A percentile compares a stretch with the other conserved stretches of the same genome.
phyloP scores from a whole-genome alignment of 148 eudicot genomes.

The Rhododendron ferrugineum region DNA sequence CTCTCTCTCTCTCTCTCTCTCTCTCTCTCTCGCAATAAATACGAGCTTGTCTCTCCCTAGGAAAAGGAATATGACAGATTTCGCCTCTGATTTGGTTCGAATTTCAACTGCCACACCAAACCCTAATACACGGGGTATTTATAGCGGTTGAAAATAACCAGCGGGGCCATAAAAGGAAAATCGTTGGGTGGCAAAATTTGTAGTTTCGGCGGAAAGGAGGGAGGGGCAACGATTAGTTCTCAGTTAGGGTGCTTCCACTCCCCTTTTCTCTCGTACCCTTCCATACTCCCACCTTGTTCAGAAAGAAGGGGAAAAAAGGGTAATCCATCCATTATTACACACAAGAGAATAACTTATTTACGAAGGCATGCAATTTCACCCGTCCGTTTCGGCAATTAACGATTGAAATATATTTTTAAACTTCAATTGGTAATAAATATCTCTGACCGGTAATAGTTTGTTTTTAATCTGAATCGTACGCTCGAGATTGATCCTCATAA shows the following conservation, averaged over 20 bases:
- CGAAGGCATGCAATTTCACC: too few species aligned
- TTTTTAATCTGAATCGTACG: too few species aligned
- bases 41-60: neutral
- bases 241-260: neutral
- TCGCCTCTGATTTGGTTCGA: neutral
- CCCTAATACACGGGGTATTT: neutral
- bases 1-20: slow-evolving; percentile 1
- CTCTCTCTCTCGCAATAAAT: neutral
- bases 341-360: too few species aligned
- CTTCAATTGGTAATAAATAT: too few species aligned
- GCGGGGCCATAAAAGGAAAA: neutral
- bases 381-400: too few species aligned
- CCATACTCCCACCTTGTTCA: too few species aligned
- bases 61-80: slow-evolving; percentile 2
- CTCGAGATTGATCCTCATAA: too few species aligned
- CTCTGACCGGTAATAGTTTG: rapidly evolving
- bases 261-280: neutral
- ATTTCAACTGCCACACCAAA: slow-evolving; percentile 6
- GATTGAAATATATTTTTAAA: too few species aligned
- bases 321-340: too few species aligned
- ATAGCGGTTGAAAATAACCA: neutral
- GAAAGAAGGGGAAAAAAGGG: too few species aligned
- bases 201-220: neutral
- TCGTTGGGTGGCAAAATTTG: neutral
- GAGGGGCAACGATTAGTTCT: neutral